Evolutionary conservation across 2,329 filamentous ascomycete genomes (phyloP), one percentile per base, ranked within the genome.

Genomic region (Penicillium fuscoglaucum): DNA sequence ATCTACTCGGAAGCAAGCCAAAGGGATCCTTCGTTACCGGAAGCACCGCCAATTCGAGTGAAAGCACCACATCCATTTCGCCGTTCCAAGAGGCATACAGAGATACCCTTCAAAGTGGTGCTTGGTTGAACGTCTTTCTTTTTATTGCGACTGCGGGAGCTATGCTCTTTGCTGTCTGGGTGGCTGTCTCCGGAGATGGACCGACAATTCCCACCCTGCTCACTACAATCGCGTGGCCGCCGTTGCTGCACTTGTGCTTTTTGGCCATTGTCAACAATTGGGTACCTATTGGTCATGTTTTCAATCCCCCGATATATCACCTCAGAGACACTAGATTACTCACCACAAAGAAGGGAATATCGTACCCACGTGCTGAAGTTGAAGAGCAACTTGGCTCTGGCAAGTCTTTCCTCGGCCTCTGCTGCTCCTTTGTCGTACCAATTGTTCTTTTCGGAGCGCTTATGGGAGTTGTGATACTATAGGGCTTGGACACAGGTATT

Each of bases 11-110:
- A 15, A 61, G 52, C 40, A 69, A 66, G 21, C 69, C 68, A 1
- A 66, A 67, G 19, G 69, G 69, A 3, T 72, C 70, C 6, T 70
- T 71, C 33, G 67, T 72, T 3, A 72, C 70, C 1, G 70, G 70
- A 13, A 71, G 68, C 58, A 65, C 55, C 4, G 61, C 60, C 2
- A 72, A 72, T 45, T 59, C 67, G 0, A 69, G 63, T 58, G 70
- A 70, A 29, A 59, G 47, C 17, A n/a, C 33, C 24, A 51, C 55
- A 0, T 37, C 57, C 12, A 43, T 55, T 1, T 59, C 64, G 0
- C 33, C 43, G 0, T 45, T 49, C 13, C 51, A 40, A 41, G 63
- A 50, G 24, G 13, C 66, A 2, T 57, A 61, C 39, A 57, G 48
- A 10, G 65, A 69, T 46, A 31, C 64, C 2, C 59, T 59, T 49